Conservation (phyloP, 495 filamentous ascomycete genomes). For the Usnea hakonensis region DNA sequence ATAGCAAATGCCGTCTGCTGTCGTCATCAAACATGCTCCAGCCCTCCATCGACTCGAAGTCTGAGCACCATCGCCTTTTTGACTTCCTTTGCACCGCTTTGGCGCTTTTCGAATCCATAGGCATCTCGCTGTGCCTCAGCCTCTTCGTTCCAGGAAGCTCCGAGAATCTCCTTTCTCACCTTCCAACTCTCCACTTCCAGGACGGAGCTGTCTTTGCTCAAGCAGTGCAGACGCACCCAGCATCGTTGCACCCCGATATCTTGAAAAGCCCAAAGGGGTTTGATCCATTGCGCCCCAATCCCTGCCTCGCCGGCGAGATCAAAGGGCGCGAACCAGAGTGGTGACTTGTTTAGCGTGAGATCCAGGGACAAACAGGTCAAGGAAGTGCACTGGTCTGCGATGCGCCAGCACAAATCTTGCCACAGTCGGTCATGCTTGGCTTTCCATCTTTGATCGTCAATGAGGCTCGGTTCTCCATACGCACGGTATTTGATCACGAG, state of each 20-base stretch:
- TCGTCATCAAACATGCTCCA: not conserved
- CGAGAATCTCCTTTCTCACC: constrained; percentile 17
- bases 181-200: constrained; percentile 21
- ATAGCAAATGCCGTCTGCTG: not conserved
- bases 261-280: constrained; percentile 14
- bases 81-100: not conserved
- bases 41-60: not conserved
- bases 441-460: constrained; percentile 16
- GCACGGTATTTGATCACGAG: constrained; percentile 17
- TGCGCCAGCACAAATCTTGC: constrained; percentile 17
- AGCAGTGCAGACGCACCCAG: constrained; percentile 7
- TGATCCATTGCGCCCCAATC: constrained; percentile 11
- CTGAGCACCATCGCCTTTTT: not conserved
- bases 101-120: constrained; percentile 5
- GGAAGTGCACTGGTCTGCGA: constrained; percentile 11
- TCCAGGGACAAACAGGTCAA: constrained; percentile 14
- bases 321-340: constrained; percentile 11
- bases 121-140: constrained; percentile 10
- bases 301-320: not conserved
- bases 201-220: constrained; percentile 1
- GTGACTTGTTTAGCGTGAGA: constrained; percentile 13
- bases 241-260: constrained; percentile 7
- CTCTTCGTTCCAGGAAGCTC: constrained; percentile 14
- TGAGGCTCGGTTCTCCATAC: constrained; percentile 16
- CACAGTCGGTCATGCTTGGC: constrained; percentile 16